These are phyloP conservation scores for Acanthamoeba royreba DNA, from an alignment of 208 protist species.

Conservation along the genomic window DNA sequence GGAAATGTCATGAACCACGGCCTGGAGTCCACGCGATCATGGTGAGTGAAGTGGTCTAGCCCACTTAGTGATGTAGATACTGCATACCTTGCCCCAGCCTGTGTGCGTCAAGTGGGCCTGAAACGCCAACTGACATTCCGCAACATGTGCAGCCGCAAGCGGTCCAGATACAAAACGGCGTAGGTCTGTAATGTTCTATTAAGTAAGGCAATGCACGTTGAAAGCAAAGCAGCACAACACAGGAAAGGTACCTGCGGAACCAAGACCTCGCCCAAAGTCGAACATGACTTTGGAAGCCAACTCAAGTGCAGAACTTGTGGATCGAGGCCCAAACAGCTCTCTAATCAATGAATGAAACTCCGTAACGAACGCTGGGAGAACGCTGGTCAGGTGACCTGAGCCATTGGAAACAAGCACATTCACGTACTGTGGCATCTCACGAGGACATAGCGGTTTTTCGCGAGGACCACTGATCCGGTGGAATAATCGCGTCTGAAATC, in stretches of 20 bases:
- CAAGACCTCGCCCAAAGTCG: neutral
- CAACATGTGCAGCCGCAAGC: neutral
- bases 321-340: neutral
- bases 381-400: neutral
- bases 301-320: neutral
- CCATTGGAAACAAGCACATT: neutral
- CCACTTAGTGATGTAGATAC: neutral
- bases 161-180: neutral
- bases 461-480: neutral
- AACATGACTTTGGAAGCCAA: neutral
- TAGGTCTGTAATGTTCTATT: too few species aligned
- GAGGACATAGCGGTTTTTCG: neutral
- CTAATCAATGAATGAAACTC: neutral
- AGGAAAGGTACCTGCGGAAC: neutral
- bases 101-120: neutral
- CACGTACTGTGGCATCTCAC: neutral
- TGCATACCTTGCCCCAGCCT: constrained; percentile 10
- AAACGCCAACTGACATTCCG: neutral
- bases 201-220: neutral
- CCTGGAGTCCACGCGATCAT: neutral
- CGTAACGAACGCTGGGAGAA: neutral
- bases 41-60: neutral
- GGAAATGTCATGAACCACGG: constrained; percentile 15
- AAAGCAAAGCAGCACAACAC: neutral
- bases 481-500: neutral